Conservation (phyloP, 352 stramenopile species). For the Pythium monospermum region DNA sequence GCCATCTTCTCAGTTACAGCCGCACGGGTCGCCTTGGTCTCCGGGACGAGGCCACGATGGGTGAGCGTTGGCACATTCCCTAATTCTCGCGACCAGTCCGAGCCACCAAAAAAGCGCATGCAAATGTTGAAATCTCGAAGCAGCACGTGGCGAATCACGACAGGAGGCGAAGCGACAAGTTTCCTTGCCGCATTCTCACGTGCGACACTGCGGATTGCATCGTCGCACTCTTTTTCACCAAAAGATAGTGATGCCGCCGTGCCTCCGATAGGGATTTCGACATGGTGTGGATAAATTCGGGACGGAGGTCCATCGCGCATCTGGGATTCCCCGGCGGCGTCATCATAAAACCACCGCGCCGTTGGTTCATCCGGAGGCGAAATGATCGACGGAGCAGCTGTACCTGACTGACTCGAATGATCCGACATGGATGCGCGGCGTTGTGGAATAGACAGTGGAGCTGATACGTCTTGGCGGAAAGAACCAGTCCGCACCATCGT, state of each 20-base stretch:
- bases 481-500: no score
- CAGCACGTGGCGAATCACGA: constrained; percentile 79
- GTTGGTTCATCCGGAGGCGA: constrained; percentile 70
- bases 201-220: constrained; percentile 67
- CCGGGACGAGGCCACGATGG: neutral
- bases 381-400: constrained; percentile 34
- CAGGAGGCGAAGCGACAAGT: constrained; percentile 33
- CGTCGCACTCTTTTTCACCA: constrained; percentile 74
- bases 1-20: constrained; percentile 9
- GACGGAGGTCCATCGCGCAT: constrained; percentile 47
- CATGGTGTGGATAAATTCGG: constrained; percentile 80
- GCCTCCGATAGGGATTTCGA: constrained; percentile 82
- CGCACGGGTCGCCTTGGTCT: neutral
- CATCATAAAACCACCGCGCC: constrained; percentile 80
- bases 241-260: constrained; percentile 81
- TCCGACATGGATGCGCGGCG: constrained; percentile 53
- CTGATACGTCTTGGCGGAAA: constrained; percentile 28
- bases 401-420: constrained; percentile 33
- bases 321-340: constrained; percentile 26
- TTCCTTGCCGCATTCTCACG: constrained; percentile 54
- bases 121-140: constrained; percentile 85
- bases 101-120: constrained; percentile 85
- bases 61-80: constrained; percentile 29
- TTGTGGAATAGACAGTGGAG: constrained; percentile 36
- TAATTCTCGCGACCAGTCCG: constrained; percentile 65